Evolutionary conservation across 2,329 filamentous ascomycete species (phyloP).

Genomic region (Epichloe scottii): DNA sequence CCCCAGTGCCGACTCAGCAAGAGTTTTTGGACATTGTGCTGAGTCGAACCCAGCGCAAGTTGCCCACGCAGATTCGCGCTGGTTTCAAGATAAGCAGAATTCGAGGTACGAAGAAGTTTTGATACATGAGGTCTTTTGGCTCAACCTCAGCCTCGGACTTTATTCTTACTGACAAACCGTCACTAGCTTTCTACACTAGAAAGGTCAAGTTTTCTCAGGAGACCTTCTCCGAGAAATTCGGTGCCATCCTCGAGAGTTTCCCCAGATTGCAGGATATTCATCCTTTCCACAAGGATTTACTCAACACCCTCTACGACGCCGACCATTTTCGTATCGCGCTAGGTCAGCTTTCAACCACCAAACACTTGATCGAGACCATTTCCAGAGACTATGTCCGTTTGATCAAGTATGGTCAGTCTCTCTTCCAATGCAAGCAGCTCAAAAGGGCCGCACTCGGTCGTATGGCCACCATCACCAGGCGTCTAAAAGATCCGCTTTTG

Average conservation of each 20-base stretch:
- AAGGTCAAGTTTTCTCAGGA: constrained; percentile 98
- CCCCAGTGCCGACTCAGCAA: constrained; percentile 79
- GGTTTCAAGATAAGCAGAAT: constrained; percentile 94
- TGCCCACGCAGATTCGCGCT: constrained; percentile 89
- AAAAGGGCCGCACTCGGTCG: constrained; percentile 92
- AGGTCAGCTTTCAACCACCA: constrained; percentile 89
- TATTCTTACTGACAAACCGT: background rate
- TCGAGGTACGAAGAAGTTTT: constrained; percentile 33
- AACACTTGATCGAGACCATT: constrained; percentile 92
- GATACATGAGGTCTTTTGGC: background rate
- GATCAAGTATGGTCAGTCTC: constrained; percentile 80
- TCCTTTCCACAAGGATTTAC: constrained; percentile 69
- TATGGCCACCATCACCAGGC: constrained; percentile 95
- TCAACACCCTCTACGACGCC: constrained; percentile 97
- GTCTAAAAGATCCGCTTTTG: constrained; percentile 84
- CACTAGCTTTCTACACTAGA: constrained; percentile 74
- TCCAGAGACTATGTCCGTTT: constrained; percentile 92
- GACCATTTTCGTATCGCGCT: constrained; percentile 97
- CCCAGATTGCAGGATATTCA: constrained; percentile 89
- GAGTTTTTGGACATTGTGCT: constrained; percentile 98
- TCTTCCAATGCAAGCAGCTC: constrained; percentile 98
- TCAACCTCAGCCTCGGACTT: background rate
- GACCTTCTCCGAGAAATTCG: constrained; percentile 90
- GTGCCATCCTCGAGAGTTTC: constrained; percentile 82
- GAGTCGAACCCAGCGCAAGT: constrained; percentile 78